phyloP scores from a whole-genome alignment of 1,139 yeast genomes.

The Lodderomyces elongisporus region DNA sequence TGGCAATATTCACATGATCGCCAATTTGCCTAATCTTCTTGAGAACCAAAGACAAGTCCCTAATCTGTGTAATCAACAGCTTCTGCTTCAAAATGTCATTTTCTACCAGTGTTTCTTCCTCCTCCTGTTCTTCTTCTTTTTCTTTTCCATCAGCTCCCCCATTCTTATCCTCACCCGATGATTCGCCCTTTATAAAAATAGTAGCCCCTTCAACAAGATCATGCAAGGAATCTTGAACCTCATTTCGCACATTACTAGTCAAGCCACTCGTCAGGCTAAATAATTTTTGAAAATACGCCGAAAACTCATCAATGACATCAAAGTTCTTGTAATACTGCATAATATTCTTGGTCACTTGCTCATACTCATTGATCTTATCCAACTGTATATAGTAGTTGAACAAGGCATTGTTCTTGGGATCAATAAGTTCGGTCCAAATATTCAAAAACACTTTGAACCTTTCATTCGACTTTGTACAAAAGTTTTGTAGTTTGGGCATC shows the following conservation, averaged over 20 bases:
- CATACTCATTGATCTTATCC: conserved; percentile 23
- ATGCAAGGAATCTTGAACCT: conserved; percentile 22
- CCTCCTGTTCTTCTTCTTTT: conserved; percentile 2
- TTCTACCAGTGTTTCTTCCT: conserved; percentile 1
- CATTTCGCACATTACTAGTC: conserved; percentile 21
- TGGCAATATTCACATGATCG: conserved; percentile 15
- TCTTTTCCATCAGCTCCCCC: conserved; percentile 2
- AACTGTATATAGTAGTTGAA: conserved; percentile 21
- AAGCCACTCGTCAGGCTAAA: conserved; percentile 12
- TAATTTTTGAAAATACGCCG: conserved; percentile 14
- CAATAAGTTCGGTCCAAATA: conserved; percentile 27
- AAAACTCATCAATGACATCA: conserved; percentile 15
- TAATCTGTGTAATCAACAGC: conserved; percentile 14
- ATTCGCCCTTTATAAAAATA: conserved; percentile 9
- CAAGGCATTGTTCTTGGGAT: conserved; percentile 11
- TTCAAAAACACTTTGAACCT: conserved; percentile 22
- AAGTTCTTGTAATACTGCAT: conserved; percentile 22
- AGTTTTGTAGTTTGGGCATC: conserved; percentile 19
- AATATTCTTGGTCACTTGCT: conserved; percentile 21
- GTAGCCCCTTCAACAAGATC: conserved; percentile 13
- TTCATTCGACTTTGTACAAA: conserved; percentile 18
- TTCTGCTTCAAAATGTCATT: conserved; percentile 13
- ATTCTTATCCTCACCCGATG: background rate
- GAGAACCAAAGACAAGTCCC: conserved; percentile 17
- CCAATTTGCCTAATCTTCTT: conserved; percentile 27